phyloP scores from a whole-genome alignment of 2,329 filamentous ascomycete genomes.

The Aurifilum marmelostoma region DNA sequence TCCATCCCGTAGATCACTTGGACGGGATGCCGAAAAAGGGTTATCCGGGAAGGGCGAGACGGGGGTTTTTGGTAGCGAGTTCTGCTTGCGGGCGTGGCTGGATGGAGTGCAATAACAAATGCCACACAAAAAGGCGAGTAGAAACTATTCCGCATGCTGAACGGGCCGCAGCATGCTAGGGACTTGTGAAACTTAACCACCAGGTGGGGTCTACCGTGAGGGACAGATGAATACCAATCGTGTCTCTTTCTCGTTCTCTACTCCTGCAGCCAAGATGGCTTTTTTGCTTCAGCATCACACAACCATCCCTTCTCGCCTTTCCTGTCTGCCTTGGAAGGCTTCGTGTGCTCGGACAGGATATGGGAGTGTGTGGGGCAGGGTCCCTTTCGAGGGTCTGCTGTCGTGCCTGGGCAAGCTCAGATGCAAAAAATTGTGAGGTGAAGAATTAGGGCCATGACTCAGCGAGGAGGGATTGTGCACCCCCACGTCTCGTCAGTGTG shows the following conservation, averaged over 20 bases:
- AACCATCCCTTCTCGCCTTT: background rate
- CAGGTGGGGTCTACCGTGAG: background rate
- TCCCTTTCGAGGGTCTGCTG: background rate
- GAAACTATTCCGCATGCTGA: background rate
- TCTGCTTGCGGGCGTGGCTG: constrained; percentile 7
- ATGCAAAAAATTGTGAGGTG: background rate
- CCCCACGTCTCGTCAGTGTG: constrained; percentile 9
- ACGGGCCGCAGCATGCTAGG: constrained; percentile 2
- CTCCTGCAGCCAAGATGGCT: constrained; percentile 1
- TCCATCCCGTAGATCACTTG: background rate
- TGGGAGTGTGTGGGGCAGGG: constrained; percentile 12
- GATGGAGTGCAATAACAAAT: constrained; percentile 4
- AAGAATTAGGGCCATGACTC: background rate
- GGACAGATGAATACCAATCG: background rate
- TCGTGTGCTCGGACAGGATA: constrained; percentile 13
- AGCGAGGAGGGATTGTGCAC: constrained; percentile 1
- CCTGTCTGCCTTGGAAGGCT: background rate
- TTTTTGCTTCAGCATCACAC: constrained; percentile 7
- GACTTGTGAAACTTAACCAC: background rate
- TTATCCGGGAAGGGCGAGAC: background rate
- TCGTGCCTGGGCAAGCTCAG: constrained; percentile 5
- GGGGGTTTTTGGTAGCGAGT: constrained; percentile 7
- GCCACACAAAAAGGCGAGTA: background rate
- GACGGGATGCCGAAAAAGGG: constrained; percentile 23
- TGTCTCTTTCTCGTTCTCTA: background rate